Base-by-base conservation (phyloP, 306 rosid species). In the Vigna nakashimae region DNA sequence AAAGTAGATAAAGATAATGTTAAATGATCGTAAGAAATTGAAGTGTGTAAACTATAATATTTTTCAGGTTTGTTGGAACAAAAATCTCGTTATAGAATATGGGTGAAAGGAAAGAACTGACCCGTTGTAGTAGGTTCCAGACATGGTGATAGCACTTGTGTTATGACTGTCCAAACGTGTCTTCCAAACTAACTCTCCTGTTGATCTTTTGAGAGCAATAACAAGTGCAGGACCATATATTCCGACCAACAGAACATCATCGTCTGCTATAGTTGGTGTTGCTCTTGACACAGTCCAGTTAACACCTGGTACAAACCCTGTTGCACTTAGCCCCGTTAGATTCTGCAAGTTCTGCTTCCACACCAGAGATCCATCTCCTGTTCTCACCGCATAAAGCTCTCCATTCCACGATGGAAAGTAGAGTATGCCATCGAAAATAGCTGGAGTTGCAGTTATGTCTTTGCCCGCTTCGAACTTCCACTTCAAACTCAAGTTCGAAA, bases 341-440 rank as follows among this genome's bases (percentile, higher is more conserved):
- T 67, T 6, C 43, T 77, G 76, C 80, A 79, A 17, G 64, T 79
- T 79, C 15, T 83, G 46, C 68, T 43, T 36, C 86, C 86, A 83
- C 17, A 80, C 69, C 17, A 80, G 74, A 13, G 74, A 14, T 18
- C 79, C 83, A 64, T 73, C 79, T 20, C 2, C 0, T 30, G 67
- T 82, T 56, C 69, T 88, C 34, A 91, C 72, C 0, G 94, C 91
- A 5, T 46, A 89, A 9, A 89, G 74, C 11, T 80, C 49, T 0
- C 97, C 97, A 46, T 91, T 89, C 92, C 97, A 88, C 42, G 84
- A 79, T 11, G 94, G 91, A 45, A 91, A 91, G 48, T 91, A 91
- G 6, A 88, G 56, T 7, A 52, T 77, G 3, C 82, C 88, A 1
- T 86, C 30, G 28, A 46, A 79, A 48, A 88, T 84, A 4, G 89